Base-by-base conservation (phyloP, 2,329 filamentous ascomycete genomes). In the Verticillium isaacii region DNA sequence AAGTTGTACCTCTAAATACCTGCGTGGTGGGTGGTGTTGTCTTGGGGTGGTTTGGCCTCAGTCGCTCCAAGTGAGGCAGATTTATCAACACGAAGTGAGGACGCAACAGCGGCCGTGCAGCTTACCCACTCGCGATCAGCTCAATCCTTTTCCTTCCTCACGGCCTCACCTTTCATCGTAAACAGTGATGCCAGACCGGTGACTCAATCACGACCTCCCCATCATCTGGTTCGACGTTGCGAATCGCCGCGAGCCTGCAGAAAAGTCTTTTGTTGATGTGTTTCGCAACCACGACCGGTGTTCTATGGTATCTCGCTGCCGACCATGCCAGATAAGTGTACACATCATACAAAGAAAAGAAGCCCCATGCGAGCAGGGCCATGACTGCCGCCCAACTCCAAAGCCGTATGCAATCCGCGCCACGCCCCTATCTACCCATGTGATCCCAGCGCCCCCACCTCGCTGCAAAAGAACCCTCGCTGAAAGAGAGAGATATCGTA, bases 351-450 rank as follows among this genome's bases (percentile, higher is more conserved):
- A 52, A 52, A 29, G 8, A 52, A 25, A 57, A 61, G 29, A 50
- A 59, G 52, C 58, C 41, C 39, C 54, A 56, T 56, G 36, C 19
- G 25, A 37, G 57, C 57, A 61, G 55, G 59, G 32, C 54, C 52
- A 60, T 62, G 59, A 41, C 59, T 61, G 50, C n/a, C 45, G 19
- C 19, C 45, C 45, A 25, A 52, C 45, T 58, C 61, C 25, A 61
- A 64, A 61, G 61, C 61, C 63, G 36, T 57, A 45, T 52, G 45
- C 45, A 52, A 52, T 52, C 45, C n/a, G 19, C 45, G 45, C 29
- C 45, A 23, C 23, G n/a, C n/a, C 45, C 45, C 23, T 25, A 14
- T 12, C 11, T 25, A 14, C 5, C 11, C n/a, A 23, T 52, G 19
- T 52, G 19, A 23, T 25, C n/a, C n/a, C 19, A 52, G 45, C 19